These are phyloP conservation scores for Bisporella sp. DNA, from an alignment of 2,329 filamentous ascomycete species.

Conservation along the genomic window DNA sequence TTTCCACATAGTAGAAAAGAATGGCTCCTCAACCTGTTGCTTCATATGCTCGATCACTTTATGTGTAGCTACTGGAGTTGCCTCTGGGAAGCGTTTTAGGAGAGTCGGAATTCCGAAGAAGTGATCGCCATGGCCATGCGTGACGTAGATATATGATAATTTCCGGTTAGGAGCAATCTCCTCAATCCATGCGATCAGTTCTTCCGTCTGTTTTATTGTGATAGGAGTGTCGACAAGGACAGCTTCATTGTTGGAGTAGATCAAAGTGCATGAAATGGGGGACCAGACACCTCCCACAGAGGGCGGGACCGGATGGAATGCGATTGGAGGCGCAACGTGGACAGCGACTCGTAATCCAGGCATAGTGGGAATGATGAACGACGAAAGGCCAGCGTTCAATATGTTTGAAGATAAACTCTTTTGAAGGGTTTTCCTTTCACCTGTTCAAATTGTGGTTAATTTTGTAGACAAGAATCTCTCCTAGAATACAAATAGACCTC, in stretches of 20 bases:
- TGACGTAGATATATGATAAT: not conserved
- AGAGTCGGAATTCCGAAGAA: not conserved
- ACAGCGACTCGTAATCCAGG: too few species aligned
- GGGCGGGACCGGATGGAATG: not conserved
- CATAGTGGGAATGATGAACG: too few species aligned
- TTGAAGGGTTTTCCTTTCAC: too few species aligned
- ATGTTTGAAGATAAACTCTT: too few species aligned
- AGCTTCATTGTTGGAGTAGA: not conserved
- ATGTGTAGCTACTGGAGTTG: not conserved
- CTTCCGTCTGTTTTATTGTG: not conserved
- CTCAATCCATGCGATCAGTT: not conserved
- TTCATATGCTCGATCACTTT: conserved; percentile 1
- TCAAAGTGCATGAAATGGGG: not conserved
- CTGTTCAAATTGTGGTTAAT: too few species aligned
- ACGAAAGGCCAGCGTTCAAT: too few species aligned
- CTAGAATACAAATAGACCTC: too few species aligned
- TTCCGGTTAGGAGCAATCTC: not conserved
- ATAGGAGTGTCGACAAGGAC: not conserved
- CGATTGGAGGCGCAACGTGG: not conserved
- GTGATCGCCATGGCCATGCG: not conserved
- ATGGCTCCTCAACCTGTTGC: conserved; percentile 11
- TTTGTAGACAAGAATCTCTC: too few species aligned
- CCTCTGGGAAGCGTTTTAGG: not conserved
- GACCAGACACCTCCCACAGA: not conserved
- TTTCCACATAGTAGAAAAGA: conserved; percentile 17